Base-by-base conservation (phyloP, 768 basidiomycete species). In the Boletus insuetus region DNA sequence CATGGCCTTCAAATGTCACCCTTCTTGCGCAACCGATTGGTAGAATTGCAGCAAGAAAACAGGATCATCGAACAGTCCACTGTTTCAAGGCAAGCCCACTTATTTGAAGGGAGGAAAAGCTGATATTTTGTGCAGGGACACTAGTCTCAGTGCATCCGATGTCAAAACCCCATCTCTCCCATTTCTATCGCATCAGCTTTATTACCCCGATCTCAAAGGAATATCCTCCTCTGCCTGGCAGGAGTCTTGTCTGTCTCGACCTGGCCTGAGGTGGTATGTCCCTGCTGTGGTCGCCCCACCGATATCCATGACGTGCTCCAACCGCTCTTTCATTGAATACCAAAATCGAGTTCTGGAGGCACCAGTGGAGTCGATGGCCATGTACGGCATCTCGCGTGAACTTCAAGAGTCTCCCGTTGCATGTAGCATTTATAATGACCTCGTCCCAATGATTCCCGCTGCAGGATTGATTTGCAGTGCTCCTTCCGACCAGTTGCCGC, bases 211-310 rank as follows among this genome's bases (percentile, higher is more conserved):
- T 14, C 77, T 94, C 19, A 66, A 66, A n/a, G 74, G 77, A n/a
- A 88, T 96, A 62, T 79, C 86, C 9, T 67, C 68, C 17, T 70
- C 74, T 19, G 75, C 77, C 13, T 96, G 92, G 87, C 72, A 78
- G 52, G 69, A 76, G n/a, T 94, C 94, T 3, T 91, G 85, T 65
- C 74, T 98, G 29, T 94, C 91, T 38, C 84, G 91, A 38, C 83
- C 83, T 3, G 82, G 82, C 14, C 78, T 94, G 60, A 85, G 85
- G 60, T 97, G 94, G 87, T 91, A 87, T 71, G 77, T 91, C 17
- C 91, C 92, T n/a, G 77, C 85, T 10, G 94, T 77, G 9, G 82
- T 93, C 32, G 96, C 96, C 0, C 96, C 96, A 4, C 82, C 91
- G 0, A 87, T 97, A 56, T 69, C 81, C 26, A 73, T 89, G 56